Base-by-base conservation (phyloP, 768 basidiomycete genomes). In the Hypsizygus marmoreus region DNA sequence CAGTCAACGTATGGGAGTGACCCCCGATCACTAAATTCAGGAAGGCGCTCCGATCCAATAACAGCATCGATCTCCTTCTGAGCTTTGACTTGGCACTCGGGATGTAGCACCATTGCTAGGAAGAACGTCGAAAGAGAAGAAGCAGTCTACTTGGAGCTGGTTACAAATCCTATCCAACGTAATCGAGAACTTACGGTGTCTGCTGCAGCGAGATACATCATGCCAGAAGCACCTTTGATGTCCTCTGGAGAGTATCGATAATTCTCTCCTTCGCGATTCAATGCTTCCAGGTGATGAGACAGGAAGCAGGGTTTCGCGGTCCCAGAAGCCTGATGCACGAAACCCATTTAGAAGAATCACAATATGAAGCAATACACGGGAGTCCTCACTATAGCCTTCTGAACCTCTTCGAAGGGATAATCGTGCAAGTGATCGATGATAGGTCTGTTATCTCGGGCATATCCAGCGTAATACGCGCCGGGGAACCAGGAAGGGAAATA, bases 31-130 rank as follows among this genome's bases (percentile, higher is more conserved):
- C 56, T 51, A 14, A 69, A 65, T 2, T 54, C 56, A 1, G 75
- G 76, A 8, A 76, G 56, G 1, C 72, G 59, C 9, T 55, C 62
- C 2, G 40, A 14, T 10, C 69, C 71, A n/a, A 76, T 52, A 2
- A 75, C 63, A 1, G 44, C 33, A 48, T 77, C 74, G 10, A 79
- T 62, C 55, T 77, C 74, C 1, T 60, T 58, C 42, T 73, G 76
- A 1, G 72, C 74, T 26, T 54, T 62, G 7, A 36, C 44, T 42
- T 69, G 69, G 6, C 63, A 57, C 12, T 66, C 61, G 0, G 73
- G 75, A 50, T 71, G 51, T 5, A 63, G 45, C 10, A 68, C 58
- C 70, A 77, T 72, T 4, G 68, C 67, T 12, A 73, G 59, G 34
- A 76, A 49, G 47, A 75, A 72, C 2, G 60, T 52, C 5, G 52